Conservation (phyloP, 2,329 filamentous ascomycete genomes). For the Samsoniella hepiali region DNA sequence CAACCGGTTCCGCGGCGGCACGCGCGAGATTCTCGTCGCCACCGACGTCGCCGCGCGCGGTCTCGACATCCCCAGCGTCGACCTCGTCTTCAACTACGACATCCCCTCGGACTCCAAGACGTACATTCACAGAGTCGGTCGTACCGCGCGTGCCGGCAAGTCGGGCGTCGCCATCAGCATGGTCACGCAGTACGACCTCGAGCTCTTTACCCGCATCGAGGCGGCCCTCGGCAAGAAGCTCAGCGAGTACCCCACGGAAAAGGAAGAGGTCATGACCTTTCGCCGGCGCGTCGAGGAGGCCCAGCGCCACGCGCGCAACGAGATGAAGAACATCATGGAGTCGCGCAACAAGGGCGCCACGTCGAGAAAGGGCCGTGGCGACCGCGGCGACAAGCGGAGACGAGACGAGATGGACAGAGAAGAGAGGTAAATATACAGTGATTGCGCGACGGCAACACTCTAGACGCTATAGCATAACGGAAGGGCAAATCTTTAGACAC, state of each 20-base stretch:
- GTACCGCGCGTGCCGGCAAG: slow-evolving; percentile 83
- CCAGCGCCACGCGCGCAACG: slow-evolving; percentile 57
- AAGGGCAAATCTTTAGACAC: neutral
- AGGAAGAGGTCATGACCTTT: slow-evolving; percentile 84
- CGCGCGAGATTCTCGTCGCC: slow-evolving; percentile 83
- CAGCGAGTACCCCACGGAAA: slow-evolving; percentile 63
- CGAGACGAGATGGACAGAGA: slow-evolving; percentile 70
- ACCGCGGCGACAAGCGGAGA: slow-evolving; percentile 41
- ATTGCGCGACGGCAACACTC: neutral
- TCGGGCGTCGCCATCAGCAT: slow-evolving; percentile 76
- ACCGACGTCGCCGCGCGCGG: slow-evolving; percentile 93
- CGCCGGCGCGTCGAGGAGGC: no score
- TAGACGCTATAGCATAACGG: neutral
- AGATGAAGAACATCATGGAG: slow-evolving; percentile 80
- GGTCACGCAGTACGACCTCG: slow-evolving; percentile 84
- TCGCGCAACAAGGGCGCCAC: slow-evolving; percentile 42
- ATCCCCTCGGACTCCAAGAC: slow-evolving; percentile 83
- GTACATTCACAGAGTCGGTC: slow-evolving; percentile 84
- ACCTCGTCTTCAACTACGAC: slow-evolving; percentile 83
- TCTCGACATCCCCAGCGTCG: slow-evolving; percentile 89
- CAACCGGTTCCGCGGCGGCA: slow-evolving; percentile 80
- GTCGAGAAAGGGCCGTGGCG: slow-evolving; percentile 39
- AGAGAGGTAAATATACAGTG: slow-evolving; percentile 52
- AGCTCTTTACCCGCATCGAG: slow-evolving; percentile 79
- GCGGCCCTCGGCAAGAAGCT: slow-evolving; percentile 76